Evolutionary conservation across 2,329 filamentous ascomycete genomes (phyloP), one percentile per base, ranked within the genome.

Genomic region (Aspergillus sojae): DNA sequence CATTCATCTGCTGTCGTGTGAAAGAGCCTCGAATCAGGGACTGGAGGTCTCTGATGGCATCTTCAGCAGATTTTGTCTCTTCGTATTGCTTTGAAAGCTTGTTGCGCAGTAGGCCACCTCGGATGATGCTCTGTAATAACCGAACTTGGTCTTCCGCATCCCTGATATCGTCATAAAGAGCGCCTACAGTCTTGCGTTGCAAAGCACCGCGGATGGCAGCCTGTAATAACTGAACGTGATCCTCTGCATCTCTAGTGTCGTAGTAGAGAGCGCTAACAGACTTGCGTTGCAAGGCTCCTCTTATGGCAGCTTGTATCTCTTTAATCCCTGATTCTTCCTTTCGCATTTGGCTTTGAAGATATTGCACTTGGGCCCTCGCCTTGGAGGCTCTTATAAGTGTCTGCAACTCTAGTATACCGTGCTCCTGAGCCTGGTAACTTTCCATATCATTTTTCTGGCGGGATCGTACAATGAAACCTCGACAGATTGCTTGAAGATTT

Each of bases 361-460:
- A 67, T 70, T 81, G 67, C 68, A 83, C 72, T 75, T 81, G 72
- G 12, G 74, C 70, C 59, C 83, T 78, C 26, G 78, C 76, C 67
- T 78, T 80, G 41, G 78, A 70, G 74, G 80, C 82, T 87, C 91
- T 86, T 84, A 93, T 78, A 54, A 96, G 83, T 75, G 89, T 96
- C 78, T 99, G 95, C 14, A 99, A 82, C 71, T 89, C 88, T 64
- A 95, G 79, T 53, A 98, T 85, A 65, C 92, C 86, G 6, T 84
- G 82, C 75, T 94, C 91, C 61, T 89, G 86, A 58, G 85, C 86
- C 72, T 89, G 88, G 86, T 91, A 93, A 87, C 89, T 92, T 73
- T 88, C 85, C 61, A 86, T 87, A 64, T 88, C 87, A 46, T 86
- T 83, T 65, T 82, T 80, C 72, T 91, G 83, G 45, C 84, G 84